A percentile compares a stretch with the other conserved stretches of the same genome.
phyloP scores from a whole-genome alignment of 345 rosid species.

The Leavenworthia alabamica region DNA sequence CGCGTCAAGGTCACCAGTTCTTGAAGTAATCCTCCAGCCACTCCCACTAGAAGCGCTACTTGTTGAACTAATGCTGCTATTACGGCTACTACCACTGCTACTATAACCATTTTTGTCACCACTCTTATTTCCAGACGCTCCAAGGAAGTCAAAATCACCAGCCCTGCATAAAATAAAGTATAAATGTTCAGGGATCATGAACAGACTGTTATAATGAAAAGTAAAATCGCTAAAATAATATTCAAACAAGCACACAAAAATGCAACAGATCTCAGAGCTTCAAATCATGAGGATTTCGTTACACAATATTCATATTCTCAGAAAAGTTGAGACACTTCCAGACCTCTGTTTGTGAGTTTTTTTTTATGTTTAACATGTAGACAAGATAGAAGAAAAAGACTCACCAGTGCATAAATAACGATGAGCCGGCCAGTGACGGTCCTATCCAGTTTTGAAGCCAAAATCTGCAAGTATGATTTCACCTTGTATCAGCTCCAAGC shows the following conservation, averaged over 20 bases:
- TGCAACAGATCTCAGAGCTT: slow-evolving; percentile 14
- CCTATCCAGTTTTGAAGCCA: slow-evolving; percentile 99
- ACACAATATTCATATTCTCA: neutral
- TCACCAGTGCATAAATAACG: slow-evolving; percentile 90
- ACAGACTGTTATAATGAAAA: slow-evolving; percentile 6
- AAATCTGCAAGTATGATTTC: slow-evolving; percentile 59
- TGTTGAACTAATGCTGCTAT: slow-evolving; percentile 86
- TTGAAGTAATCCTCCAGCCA: slow-evolving; percentile 60
- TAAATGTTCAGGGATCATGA: slow-evolving; percentile 14
- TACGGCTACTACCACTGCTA: slow-evolving; percentile 92
- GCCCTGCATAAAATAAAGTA: slow-evolving; percentile 44
- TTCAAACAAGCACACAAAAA: slow-evolving; percentile 2
- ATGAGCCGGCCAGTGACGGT: slow-evolving; percentile 80
- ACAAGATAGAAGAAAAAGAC: slow-evolving; percentile 16
- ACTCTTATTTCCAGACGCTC: slow-evolving; percentile 59
- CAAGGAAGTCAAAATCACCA: slow-evolving; percentile 56
- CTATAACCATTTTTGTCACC: slow-evolving; percentile 54
- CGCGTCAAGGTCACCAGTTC: slow-evolving; percentile 84
- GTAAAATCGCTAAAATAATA: neutral
- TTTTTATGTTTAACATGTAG: slow-evolving; percentile 2
- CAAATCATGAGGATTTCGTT: neutral
- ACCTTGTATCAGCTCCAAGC: slow-evolving; percentile 32
- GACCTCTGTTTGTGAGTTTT: neutral
- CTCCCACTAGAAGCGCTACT: slow-evolving; percentile 89
- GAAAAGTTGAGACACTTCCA: neutral